These are phyloP conservation scores for Nematocida sp. DNA, from an alignment of 371 early-diverging fungal genomes.

Conservation along the genomic window DNA sequence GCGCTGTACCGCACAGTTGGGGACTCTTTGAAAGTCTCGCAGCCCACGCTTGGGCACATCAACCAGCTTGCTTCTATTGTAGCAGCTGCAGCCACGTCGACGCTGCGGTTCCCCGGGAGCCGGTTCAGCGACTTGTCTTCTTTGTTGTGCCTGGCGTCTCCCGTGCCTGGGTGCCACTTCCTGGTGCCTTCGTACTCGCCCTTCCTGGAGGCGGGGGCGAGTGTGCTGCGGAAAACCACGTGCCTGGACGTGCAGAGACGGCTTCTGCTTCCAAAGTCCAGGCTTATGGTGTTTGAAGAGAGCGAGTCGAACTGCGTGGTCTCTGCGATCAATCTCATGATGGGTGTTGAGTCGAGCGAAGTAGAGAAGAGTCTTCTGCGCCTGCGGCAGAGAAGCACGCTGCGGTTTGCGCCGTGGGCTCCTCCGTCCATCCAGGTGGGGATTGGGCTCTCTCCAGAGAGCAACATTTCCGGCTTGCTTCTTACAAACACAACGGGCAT, in stretches of 20 bases:
- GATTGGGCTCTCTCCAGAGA: conserved; percentile 52
- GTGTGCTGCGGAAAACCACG: conserved; percentile 54
- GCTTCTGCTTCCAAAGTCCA: conserved; percentile 63
- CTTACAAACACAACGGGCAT: conserved; percentile 92
- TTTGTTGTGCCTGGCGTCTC: conserved; percentile 82
- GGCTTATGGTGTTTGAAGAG: conserved; percentile 55
- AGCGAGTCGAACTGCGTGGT: conserved; percentile 48
- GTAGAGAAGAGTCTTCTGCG: conserved; percentile 87
- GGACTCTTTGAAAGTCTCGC: conserved; percentile 79
- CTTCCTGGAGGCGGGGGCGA: conserved; percentile 67
- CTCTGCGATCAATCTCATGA: conserved; percentile 77
- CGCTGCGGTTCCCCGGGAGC: conserved; percentile 92
- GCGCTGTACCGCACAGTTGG: conserved; percentile 77
- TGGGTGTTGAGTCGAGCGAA: conserved; percentile 42
- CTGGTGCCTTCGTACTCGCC: conserved; percentile 92
- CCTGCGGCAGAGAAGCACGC: conserved; percentile 80
- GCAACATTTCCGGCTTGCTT: conserved; percentile 86
- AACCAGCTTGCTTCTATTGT: conserved; percentile 91
- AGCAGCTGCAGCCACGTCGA: conserved; percentile 90
- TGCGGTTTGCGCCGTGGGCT: conserved; percentile 98
- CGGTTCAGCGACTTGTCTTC: conserved; percentile 94
- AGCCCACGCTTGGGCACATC: conserved; percentile 84
- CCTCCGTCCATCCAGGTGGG: conserved; percentile 91
- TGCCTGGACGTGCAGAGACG: conserved; percentile 58
- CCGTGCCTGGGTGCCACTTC: conserved; percentile 88